Base-by-base conservation (phyloP, 768 basidiomycete genomes). In the Collybiopsis luxurians region DNA sequence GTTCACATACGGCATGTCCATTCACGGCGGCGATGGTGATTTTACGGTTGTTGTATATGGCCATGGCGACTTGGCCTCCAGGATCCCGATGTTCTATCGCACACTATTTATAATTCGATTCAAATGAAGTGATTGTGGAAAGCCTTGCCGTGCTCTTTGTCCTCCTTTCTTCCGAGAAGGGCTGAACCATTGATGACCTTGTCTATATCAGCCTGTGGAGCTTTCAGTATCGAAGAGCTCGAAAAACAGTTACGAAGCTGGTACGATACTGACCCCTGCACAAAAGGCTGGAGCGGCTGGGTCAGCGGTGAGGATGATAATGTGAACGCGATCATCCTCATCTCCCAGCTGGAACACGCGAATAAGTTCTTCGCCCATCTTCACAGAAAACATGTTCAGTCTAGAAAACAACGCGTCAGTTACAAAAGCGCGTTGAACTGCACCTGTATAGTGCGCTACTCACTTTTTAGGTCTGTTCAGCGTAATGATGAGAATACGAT, bases 21-120 rank as follows among this genome's bases (percentile, higher is more conserved):
- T 81, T 82, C 17, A 82, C 77, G 1, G 80, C 79, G 5, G 69
- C 72, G 39, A 81, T 77, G 15, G 81, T 76, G 15, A 85, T 73
- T 63, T 85, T 85, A 45, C 82, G 77, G 66, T 81, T 83, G 11
- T 74, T 73, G 52, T 77, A 76, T 46, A 83, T 76, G 10, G 74
- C 72, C 45, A 84, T 62, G 21, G 80, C 64, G 5, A 79, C 70
- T 27, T 67, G 60, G 4, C 82, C 82, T 46, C 82, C 83, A 3
- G 67, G 60, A 58, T 84, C 82, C 34, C 81, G 69, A 64, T 80
- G 78, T 11, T 78, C 45, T n/a, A n/a, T n/a, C n/a, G n/a, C n/a
- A n/a, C n/a, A n/a, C 31, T 34, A 13, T 34, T 34, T 13, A 34
- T 6, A 13, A 34, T 6, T 34, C 31, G 31, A 13, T 5, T 6